These are phyloP conservation scores for Quercus aquifolioides DNA, from an alignment of 306 rosid species.

Conservation along the genomic window DNA sequence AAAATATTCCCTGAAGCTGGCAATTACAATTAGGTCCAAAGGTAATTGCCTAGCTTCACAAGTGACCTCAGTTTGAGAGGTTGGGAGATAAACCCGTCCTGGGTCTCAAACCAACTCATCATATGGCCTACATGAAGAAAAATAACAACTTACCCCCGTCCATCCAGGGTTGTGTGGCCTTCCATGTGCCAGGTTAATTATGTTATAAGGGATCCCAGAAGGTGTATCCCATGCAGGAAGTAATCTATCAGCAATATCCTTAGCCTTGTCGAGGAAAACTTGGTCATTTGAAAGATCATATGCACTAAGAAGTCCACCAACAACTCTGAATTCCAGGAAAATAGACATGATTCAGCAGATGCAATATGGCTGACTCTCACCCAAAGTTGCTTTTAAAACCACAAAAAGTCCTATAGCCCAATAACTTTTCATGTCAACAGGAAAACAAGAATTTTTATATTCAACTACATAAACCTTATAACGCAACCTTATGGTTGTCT, in stretches of 20 bases:
- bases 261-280: slow-evolving; percentile 85
- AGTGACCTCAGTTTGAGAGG: slow-evolving; percentile 13
- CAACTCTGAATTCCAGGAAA: slow-evolving; percentile 71
- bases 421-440: slow-evolving; percentile 10
- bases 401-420: slow-evolving; percentile 11
- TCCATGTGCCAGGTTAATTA: slow-evolving; percentile 85
- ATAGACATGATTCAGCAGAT: slow-evolving; percentile 21
- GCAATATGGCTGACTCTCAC: not conserved
- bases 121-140: slow-evolving; percentile 12
- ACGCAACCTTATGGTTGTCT: slow-evolving; percentile 99
- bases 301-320: slow-evolving; percentile 98
- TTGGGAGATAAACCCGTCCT: not conserved
- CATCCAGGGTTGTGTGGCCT: slow-evolving; percentile 80
- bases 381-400: slow-evolving; percentile 18
- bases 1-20: slow-evolving; percentile 8
- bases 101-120: not conserved
- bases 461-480: slow-evolving; percentile 80
- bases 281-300: slow-evolving; percentile 93
- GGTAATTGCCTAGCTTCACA: slow-evolving; percentile 9
- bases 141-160: slow-evolving; percentile 75
- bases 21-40: not conserved
- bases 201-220: slow-evolving; percentile 88
- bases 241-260: slow-evolving; percentile 90
- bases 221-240: slow-evolving; percentile 97
- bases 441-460: slow-evolving; percentile 25